Evolutionary conservation across 495 filamentous ascomycete genomes (phyloP).

Genomic region (Tetracladium setigerum): DNA sequence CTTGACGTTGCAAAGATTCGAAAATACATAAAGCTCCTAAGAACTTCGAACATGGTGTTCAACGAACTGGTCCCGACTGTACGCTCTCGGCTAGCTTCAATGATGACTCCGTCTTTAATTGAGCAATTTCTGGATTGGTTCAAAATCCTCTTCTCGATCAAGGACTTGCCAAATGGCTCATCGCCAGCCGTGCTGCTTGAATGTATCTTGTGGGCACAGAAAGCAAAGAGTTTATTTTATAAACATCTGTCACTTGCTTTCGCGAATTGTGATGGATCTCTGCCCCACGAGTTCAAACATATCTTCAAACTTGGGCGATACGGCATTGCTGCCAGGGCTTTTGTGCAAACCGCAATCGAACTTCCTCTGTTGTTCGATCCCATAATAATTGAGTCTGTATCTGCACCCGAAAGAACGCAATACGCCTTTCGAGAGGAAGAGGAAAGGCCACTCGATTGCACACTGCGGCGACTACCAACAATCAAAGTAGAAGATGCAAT

Average conservation of each 20-base stretch:
- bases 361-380: slow-evolving; percentile 13
- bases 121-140: slow-evolving; percentile 17
- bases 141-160: neutral
- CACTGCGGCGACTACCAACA: neutral
- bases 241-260: slow-evolving; percentile 11
- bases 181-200: slow-evolving; percentile 1
- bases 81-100: neutral
- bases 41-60: neutral
- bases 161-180: neutral
- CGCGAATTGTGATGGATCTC: slow-evolving; percentile 1
- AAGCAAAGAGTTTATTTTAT: slow-evolving; percentile 8
- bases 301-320: slow-evolving; percentile 20
- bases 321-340: slow-evolving; percentile 15
- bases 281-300: slow-evolving; percentile 12
- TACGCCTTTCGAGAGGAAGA: neutral
- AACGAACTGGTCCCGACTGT: slow-evolving; percentile 1
- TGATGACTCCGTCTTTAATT: neutral
- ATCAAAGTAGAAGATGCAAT: slow-evolving; percentile 2
- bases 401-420: slow-evolving; percentile 5
- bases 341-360: slow-evolving; percentile 10
- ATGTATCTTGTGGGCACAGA: slow-evolving; percentile 13
- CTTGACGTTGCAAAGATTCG: slow-evolving; percentile 19
- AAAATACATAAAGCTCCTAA: slow-evolving; percentile 9
- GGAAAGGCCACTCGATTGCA: slow-evolving; percentile 1
- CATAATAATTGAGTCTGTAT: slow-evolving; percentile 12